phyloP scores from a whole-genome alignment of 1,284 basidiomycete genomes.

The Mycosarcoma mackinlayi region DNA sequence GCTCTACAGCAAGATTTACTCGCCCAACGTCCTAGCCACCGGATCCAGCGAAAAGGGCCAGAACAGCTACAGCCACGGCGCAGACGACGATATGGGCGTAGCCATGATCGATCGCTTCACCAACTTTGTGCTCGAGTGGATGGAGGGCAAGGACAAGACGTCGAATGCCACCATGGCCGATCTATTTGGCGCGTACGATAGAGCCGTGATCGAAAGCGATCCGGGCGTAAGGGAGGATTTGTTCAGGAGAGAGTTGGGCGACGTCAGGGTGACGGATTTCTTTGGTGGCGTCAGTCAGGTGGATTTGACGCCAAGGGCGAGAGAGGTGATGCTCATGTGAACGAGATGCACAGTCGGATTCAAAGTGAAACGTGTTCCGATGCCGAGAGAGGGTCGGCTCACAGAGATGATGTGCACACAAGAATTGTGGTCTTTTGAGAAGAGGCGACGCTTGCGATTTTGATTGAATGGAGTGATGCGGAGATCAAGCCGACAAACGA shows the following conservation, averaged over 20 bases:
- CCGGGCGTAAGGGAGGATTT: slow-evolving; percentile 88
- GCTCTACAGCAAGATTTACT: slow-evolving; percentile 93
- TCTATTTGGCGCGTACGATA: slow-evolving; percentile 86
- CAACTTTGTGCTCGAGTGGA: slow-evolving; percentile 87
- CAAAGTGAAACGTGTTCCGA: too few species aligned
- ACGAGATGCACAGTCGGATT: not conserved
- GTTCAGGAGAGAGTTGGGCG: slow-evolving; percentile 76
- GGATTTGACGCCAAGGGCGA: slow-evolving; percentile 71
- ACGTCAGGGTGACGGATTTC: slow-evolving; percentile 91
- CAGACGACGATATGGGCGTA: slow-evolving; percentile 91
- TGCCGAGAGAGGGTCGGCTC: too few species aligned
- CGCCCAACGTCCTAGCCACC: slow-evolving; percentile 92
- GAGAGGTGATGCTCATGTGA: slow-evolving; percentile 21
- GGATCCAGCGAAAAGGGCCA: slow-evolving; percentile 88
- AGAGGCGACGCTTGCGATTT: too few species aligned
- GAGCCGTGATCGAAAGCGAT: slow-evolving; percentile 80
- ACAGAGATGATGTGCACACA: not conserved
- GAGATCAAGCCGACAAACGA: not conserved
- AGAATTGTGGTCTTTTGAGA: not conserved
- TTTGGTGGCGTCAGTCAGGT: slow-evolving; percentile 91
- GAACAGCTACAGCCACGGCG: slow-evolving; percentile 95
- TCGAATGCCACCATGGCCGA: slow-evolving; percentile 83
- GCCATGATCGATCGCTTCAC: slow-evolving; percentile 96
- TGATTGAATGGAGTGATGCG: not conserved
- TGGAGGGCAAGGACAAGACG: slow-evolving; percentile 93